Conservation (phyloP, 1,284 basidiomycete genomes). For the Ustilago tritici region DNA sequence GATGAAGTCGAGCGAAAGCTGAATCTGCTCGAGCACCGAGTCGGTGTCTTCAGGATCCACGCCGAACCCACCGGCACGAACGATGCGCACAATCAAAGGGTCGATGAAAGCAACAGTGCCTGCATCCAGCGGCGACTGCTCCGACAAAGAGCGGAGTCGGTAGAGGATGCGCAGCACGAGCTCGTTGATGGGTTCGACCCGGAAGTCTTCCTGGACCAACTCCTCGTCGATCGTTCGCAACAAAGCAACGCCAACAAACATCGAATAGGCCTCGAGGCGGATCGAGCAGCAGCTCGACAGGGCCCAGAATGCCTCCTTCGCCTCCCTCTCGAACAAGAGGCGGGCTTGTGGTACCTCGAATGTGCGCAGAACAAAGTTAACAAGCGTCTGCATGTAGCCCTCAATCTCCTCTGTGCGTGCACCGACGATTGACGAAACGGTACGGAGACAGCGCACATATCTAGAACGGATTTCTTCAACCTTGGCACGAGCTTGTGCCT, state of each 20-base stretch:
- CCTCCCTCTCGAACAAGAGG: conserved; percentile 40
- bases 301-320: conserved; percentile 50
- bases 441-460: conserved; percentile 50
- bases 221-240: conserved; percentile 59
- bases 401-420: conserved; percentile 54
- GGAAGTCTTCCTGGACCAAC: conserved; percentile 59
- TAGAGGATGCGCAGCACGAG: conserved; percentile 88
- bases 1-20: conserved; percentile 85
- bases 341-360: conserved; percentile 48
- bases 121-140: conserved; percentile 84
- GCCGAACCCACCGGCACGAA: conserved; percentile 78
- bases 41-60: conserved; percentile 75
- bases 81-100: conserved; percentile 81
- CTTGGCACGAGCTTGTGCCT: conserved; percentile 54
- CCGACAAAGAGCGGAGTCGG: conserved; percentile 83
- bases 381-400: conserved; percentile 54
- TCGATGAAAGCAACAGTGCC: conserved; percentile 85
- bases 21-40: conserved; percentile 86
- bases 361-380: conserved; percentile 40
- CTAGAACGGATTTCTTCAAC: conserved; percentile 51
- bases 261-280: conserved; percentile 52
- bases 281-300: conserved; percentile 56
- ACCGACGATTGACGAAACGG: conserved; percentile 48
- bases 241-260: conserved; percentile 54
- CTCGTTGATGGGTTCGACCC: conserved; percentile 70